phyloP scores from a whole-genome alignment of 306 rosid species.

The Pterocarpus santalinus region DNA sequence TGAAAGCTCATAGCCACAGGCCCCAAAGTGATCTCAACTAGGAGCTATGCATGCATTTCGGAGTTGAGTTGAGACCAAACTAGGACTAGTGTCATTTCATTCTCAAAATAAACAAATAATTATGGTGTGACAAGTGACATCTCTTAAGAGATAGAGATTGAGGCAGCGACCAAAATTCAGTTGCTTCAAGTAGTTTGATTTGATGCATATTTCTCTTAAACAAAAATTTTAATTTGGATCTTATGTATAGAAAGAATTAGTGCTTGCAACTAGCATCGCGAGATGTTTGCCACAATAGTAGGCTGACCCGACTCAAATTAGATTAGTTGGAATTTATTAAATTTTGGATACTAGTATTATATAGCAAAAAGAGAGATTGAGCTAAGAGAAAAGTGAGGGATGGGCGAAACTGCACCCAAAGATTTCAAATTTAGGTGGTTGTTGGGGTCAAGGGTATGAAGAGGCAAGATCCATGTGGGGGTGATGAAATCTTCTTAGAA shows the following conservation, averaged over 20 bases:
- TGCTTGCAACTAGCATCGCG: too few relatives aligned
- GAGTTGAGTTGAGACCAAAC: constrained; percentile 23
- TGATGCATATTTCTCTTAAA: too few relatives aligned
- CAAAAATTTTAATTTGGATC: too few relatives aligned
- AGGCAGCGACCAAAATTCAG: too few relatives aligned
- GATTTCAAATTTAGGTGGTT: constrained; percentile 49
- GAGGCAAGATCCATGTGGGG: constrained; percentile 80
- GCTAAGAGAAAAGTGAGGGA: constrained; percentile 28
- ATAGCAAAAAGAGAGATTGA: neutral
- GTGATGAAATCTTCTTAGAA: constrained; percentile 27
- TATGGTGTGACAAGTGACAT: constrained; percentile 24
- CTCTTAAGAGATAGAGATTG: constrained; percentile 9
- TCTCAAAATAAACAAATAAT: constrained; percentile 30
- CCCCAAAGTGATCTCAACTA: constrained; percentile 35
- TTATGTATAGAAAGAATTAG: too few relatives aligned
- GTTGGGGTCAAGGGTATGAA: constrained; percentile 60
- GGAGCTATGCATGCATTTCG: constrained; percentile 56
- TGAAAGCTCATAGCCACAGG: neutral
- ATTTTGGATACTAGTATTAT: too few relatives aligned
- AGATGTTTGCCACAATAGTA: too few relatives aligned
- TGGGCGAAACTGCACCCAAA: constrained; percentile 60
- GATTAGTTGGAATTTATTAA: too few relatives aligned
- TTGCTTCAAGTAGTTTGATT: too few relatives aligned
- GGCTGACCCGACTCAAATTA: too few relatives aligned
- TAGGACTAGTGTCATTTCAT: constrained; percentile 12